Conservation (phyloP, 495 filamentous ascomycete species). For the Aspergillus asperescens region DNA sequence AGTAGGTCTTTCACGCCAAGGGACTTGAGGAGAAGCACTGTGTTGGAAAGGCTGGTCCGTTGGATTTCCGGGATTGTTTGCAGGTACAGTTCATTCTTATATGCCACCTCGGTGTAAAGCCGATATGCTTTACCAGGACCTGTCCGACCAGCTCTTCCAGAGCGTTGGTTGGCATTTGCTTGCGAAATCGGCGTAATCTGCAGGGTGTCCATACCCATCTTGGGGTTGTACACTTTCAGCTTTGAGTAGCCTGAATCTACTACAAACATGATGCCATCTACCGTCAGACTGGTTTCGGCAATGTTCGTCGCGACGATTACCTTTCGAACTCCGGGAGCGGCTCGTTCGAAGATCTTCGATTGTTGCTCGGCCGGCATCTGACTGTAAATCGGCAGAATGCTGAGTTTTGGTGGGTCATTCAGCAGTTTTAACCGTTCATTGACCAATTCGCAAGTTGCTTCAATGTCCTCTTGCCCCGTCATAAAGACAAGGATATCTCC, state of each 20-base stretch:
- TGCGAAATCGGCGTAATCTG: constrained; percentile 98
- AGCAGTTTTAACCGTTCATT: constrained; percentile 84
- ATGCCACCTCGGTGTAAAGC: constrained; percentile 90
- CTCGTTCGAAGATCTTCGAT: constrained; percentile 93
- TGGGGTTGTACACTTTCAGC: constrained; percentile 96
- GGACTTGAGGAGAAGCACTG: constrained; percentile 88
- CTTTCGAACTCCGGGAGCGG: constrained; percentile 85
- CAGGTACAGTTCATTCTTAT: constrained; percentile 94
- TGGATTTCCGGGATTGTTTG: constrained; percentile 99
- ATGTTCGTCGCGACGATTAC: constrained; percentile 99
- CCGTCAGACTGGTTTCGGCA: constrained; percentile 95
- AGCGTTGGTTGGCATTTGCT: constrained; percentile 89
- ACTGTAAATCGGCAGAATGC: constrained; percentile 96
- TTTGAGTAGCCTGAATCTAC: constrained; percentile 96
- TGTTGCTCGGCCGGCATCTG: constrained; percentile 99
- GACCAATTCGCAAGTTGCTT: constrained; percentile 88
- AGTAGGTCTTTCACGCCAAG: constrained; percentile 90
- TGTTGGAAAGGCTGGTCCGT: constrained; percentile 91
- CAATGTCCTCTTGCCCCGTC: constrained; percentile 99
- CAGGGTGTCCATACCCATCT: constrained; percentile 98
- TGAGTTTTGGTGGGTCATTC: constrained; percentile 91
- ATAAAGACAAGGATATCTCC: constrained; percentile 99
- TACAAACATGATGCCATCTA: constrained; percentile 99
- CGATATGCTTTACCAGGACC: constrained; percentile 95
- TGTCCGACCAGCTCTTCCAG: constrained; percentile 89